Percentiles rank a stretch among this genome's conserved stretches.
phyloP scores from a whole-genome alignment of 164 flowering plant genomes.

The Pachysandra terminalis region DNA sequence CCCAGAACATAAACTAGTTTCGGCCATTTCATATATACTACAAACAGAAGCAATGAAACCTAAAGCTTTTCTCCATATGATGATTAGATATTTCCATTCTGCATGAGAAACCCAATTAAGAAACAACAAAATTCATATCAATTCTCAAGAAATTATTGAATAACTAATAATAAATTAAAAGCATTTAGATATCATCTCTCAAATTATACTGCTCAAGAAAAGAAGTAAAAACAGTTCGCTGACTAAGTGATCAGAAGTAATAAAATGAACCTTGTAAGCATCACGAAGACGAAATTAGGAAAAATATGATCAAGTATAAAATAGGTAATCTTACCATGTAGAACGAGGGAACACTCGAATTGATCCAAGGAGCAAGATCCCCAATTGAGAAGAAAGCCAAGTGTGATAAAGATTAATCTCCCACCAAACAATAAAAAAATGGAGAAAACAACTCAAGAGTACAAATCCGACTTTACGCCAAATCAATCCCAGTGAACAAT shows the following conservation, averaged over 20 bases:
- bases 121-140: neutral
- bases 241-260: neutral
- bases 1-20: constrained; percentile 8
- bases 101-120: neutral
- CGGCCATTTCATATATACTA: constrained; percentile 26
- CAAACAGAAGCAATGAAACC: neutral
- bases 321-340: neutral
- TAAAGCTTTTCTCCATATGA: neutral
- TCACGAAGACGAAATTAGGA: neutral
- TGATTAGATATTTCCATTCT: neutral
- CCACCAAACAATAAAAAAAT: constrained; percentile 1
- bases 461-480: constrained; percentile 1
- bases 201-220: neutral
- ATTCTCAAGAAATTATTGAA: too few species aligned
- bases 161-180: neutral
- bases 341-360: neutral
- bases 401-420: neutral
- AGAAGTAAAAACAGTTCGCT: neutral
- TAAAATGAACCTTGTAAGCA: neutral
- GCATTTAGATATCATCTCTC: neutral
- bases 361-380: neutral
- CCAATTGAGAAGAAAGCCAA: neutral
- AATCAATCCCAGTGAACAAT: neutral
- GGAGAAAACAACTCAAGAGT: too few species aligned
- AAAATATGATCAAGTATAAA: neutral